These are phyloP conservation scores for Filosporella fistucella DNA, from an alignment of 495 filamentous ascomycete genomes.

Conservation along the genomic window DNA sequence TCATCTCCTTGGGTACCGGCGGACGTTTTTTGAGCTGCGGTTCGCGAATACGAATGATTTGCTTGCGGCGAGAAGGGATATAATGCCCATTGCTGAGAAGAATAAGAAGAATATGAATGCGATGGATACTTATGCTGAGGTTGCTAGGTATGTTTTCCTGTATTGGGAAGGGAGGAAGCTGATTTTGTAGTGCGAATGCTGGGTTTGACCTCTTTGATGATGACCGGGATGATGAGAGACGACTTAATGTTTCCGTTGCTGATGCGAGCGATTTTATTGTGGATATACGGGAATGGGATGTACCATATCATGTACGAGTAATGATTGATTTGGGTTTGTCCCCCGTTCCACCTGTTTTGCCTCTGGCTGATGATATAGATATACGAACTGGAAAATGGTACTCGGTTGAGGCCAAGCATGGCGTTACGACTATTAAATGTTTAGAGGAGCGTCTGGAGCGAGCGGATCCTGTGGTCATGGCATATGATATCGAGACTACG, in stretches of 20 bases:
- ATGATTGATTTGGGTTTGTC: conserved; percentile 84
- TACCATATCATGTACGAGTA: conserved; percentile 98
- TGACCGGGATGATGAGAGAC: conserved; percentile 77
- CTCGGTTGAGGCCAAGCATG: conserved; percentile 90
- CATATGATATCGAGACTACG: conserved; percentile 97
- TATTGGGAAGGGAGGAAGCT: conserved; percentile 23
- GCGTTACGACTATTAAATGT: conserved; percentile 71
- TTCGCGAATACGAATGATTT: conserved; percentile 88
- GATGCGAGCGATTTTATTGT: conserved; percentile 97
- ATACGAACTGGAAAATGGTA: conserved; percentile 98
- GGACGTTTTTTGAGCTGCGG: conserved; percentile 76
- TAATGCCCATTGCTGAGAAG: conserved; percentile 91
- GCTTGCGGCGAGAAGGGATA: conserved; percentile 70
- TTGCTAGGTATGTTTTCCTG: conserved; percentile 63
- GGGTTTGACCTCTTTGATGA: conserved; percentile 97
- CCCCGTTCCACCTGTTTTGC: neutral
- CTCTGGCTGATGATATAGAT: conserved; percentile 44
- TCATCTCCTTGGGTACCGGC: conserved; percentile 85
- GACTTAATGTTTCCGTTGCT: conserved; percentile 67
- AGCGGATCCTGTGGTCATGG: conserved; percentile 93
- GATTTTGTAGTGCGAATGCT: conserved; percentile 60
- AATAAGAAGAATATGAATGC: conserved; percentile 92
- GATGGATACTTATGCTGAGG: conserved; percentile 98
- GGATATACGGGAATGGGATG: conserved; percentile 98
- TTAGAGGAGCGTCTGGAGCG: conserved; percentile 84